Base-by-base conservation (phyloP, 352 stramenopile genomes). In the Globisporangium emineosum region DNA sequence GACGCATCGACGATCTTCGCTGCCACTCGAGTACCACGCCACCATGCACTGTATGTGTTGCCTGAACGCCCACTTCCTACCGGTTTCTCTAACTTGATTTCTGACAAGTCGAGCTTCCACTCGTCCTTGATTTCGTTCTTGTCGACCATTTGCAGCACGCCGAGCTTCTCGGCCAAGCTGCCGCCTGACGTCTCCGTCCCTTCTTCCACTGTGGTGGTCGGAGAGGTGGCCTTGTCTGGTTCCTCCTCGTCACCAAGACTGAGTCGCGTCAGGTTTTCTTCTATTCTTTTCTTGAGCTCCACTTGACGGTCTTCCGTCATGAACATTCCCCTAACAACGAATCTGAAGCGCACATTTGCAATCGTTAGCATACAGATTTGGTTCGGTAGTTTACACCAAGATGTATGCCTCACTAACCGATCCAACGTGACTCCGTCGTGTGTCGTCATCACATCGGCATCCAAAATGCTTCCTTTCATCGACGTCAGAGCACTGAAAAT, bases 361-460 rank as follows among this genome's bases (percentile, higher is more conserved):
- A 8, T 21, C 7, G 32, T 42, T n/a, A 53, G 51, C 50, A 32
- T 6, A 10, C 17, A 23, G 12, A 6, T 27, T 45, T n/a, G 2
- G n/a, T n/a, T n/a, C n/a, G n/a, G n/a, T n/a, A n/a, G n/a, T n/a
- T n/a, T n/a, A n/a, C n/a, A n/a, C n/a, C n/a, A n/a, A n/a, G n/a
- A n/a, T 15, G 12, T 23, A 30, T 43, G 51, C 51, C 10, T n/a
- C 21, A 62, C 67, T 19, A 32, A 83, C 71, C 77, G 62, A 63
- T 95, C 86, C 13, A 95, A 68, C 25, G 87, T 79, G 15, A 91
- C 85, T 47, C 84, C 78, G 40, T 94, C 86, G 35, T 80, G 75
- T 0, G 86, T 94, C 3, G 86, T 94, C 86, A 94, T 94, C 27
- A 94, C 86, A 60, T 94, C 84, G 1, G 86, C 86, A 56, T 95